Evolutionary conservation across 768 basidiomycete species (phyloP), one percentile per base, ranked within the genome.

Genomic region (Agrocybe pediades): DNA sequence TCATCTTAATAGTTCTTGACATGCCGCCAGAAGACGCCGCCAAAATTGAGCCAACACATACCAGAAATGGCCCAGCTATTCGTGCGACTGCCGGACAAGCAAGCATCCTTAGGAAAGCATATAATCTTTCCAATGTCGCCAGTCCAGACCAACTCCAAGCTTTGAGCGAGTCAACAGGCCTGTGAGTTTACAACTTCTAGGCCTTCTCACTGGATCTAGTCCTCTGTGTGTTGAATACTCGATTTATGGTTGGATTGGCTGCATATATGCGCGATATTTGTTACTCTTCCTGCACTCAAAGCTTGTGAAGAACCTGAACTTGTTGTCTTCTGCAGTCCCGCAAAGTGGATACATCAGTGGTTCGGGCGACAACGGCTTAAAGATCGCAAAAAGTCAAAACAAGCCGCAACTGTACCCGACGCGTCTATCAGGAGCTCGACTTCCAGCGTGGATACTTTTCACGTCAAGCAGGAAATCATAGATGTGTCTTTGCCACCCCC

Each of bases 341-440:
- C 42, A 20, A 68, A 67, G 55, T 74, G 74, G 74, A 72, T 75
- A 19, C 47, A 56, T 25, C 65, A 66, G 25, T 75, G 72, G 73
- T 70, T 70, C 25, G 57, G 56, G 41, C 66, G 70, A 8, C 65
- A 68, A 47, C 56, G 71, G 16, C 54, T 46, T 11, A 72, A 72
- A 39, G 59, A 57, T 8, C 61, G 64, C 20, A 65, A 56, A 49
- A 55, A 59, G 15, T 20, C 51, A 6, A 54, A 52, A n/a, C n/a
- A n/a, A 17, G 52, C 51, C 11, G 21, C 23, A 8, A 3, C 44
- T 33, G 25, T 41, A n/a, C 24, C 51, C 21, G 49, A 41, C 15
- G 19, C 17, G 3, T 47, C 51, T 46, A 47, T 24, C 23, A 46
- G 24, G 21, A n/a, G n/a, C n/a, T n/a, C n/a, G n/a, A 21, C 50